Evolutionary conservation across 495 filamentous ascomycete species (phyloP).

Genomic region (Platismatia glauca): DNA sequence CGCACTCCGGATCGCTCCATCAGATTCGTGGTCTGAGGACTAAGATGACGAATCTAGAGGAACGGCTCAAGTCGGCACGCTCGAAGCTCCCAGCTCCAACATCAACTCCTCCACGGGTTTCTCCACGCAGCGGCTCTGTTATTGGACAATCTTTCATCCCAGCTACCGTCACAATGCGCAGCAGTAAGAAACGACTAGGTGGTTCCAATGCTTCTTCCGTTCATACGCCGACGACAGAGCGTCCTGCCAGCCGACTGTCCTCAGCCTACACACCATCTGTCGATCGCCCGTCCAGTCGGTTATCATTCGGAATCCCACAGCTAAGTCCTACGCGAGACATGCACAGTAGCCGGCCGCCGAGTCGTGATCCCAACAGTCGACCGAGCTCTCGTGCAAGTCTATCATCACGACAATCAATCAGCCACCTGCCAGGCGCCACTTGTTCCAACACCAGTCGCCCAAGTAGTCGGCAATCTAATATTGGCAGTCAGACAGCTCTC

Average conservation of each 20-base stretch:
- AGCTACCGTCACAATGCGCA: conserved; percentile 66
- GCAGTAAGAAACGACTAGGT: conserved; percentile 55
- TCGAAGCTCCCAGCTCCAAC: conserved; percentile 81
- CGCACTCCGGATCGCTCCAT: conserved; percentile 76
- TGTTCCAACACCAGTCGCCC: conserved; percentile 50
- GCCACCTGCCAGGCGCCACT: conserved; percentile 19
- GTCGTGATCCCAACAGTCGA: conserved; percentile 30
- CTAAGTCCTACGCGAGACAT: conserved; percentile 24
- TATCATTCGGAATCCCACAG: conserved; percentile 43
- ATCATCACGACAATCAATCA: conserved; percentile 27
- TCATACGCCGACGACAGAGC: conserved; percentile 36
- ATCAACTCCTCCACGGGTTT: conserved; percentile 70
- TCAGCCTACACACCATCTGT: conserved; percentile 31
- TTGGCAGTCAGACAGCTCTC: conserved; percentile 56
- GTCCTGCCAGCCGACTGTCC: conserved; percentile 27
- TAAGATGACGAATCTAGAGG: conserved; percentile 93
- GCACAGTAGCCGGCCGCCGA: conserved; percentile 22
- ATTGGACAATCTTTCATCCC: conserved; percentile 52
- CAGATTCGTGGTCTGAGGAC: conserved; percentile 89
- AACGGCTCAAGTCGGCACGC: conserved; percentile 83
- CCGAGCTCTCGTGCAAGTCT: conserved; percentile 44
- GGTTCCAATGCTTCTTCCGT: conserved; percentile 51
- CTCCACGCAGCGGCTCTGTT: conserved; percentile 54
- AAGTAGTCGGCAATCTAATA: conserved; percentile 57
- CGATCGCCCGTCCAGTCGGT: conserved; percentile 29